Base-by-base conservation (phyloP, 1,139 yeast species). In the Pichia sp. region DNA sequence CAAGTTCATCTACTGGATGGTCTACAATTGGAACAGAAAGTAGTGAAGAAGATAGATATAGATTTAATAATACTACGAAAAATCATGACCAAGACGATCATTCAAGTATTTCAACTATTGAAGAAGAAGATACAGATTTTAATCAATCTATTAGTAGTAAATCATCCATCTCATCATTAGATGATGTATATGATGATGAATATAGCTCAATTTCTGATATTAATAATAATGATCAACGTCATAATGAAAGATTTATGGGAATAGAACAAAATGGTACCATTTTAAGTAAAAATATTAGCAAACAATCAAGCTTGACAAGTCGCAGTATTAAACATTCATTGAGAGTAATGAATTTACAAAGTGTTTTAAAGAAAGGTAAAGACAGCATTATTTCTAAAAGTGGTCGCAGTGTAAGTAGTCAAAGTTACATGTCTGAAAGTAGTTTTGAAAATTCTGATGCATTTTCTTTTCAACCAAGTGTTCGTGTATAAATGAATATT, bases 121-220 rank as follows among this genome's bases (percentile, higher is more conserved):
- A 40, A 9, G 55, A 49, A 25, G 53, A 48, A 27, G 52, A 45
- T 16, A 42, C 47, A 25, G 53, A 50, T 29, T 32, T 34, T 28
- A 22, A 44, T 9, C 20, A 29, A 5, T 5, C 6, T 8, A 9
- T 12, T 22, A 28, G 41, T 4, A 48, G 42, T 6, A 36, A 38
- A 10, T 44, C 45, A 3, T 50, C 57, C 6, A 41, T 51, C 6
- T 49, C 52, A 4, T 51, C 55, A 2, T 38, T 49, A 10, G 51
- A 43, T 3, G 50, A 55, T 6, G 43, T n/a, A n/a, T n/a, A 48
- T 7, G 42, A 43, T 37, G 42, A 40, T 30, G 43, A 39, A 5
- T 45, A 48, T n/a, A 43, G 47, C 29, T 41, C 51, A 26, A 39
- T 53, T 1, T 37, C 45, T 8, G 51, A 42, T n/a, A 30, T 25